Evolutionary conservation across 441 rosid genomes (phyloP).

Genomic region (Theobroma grandiflorum): DNA sequence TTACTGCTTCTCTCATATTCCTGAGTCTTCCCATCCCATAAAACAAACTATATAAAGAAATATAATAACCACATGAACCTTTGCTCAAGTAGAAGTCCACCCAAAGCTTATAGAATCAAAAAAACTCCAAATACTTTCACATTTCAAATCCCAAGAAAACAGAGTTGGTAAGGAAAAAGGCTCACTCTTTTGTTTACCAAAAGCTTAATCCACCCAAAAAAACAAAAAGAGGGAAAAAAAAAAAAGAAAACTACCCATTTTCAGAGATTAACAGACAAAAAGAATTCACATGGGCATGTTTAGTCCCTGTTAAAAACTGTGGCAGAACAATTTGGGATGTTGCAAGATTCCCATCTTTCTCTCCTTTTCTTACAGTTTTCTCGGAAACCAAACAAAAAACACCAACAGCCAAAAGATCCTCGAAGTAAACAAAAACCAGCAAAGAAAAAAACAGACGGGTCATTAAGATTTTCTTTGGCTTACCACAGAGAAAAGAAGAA

Average conservation of each 20-base stretch:
- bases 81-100: not conserved
- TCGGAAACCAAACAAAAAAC: constrained; percentile 30
- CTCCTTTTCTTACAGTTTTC: constrained; percentile 26
- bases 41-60: not conserved
- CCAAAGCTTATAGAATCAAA: not conserved
- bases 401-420: not conserved
- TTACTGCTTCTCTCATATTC: not conserved
- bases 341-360: constrained; percentile 25
- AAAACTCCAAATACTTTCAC: constrained; percentile 7
- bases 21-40: not conserved
- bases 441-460: not conserved
- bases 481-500: constrained; percentile 43
- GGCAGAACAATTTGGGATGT: constrained; percentile 18
- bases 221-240: not conserved
- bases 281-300: not conserved
- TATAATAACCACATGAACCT: not conserved
- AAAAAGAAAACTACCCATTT: constrained; percentile 23
- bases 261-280: constrained; percentile 12
- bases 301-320: not conserved
- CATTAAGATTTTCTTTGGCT: constrained; percentile 26
- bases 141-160: constrained; percentile 14
- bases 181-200: not conserved
- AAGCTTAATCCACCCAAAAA: constrained; percentile 2
- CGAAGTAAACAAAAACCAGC: constrained; percentile 8
- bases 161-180: not conserved